phyloP scores from a whole-genome alignment of 2,329 filamentous ascomycete species.

The Nemania sp. region DNA sequence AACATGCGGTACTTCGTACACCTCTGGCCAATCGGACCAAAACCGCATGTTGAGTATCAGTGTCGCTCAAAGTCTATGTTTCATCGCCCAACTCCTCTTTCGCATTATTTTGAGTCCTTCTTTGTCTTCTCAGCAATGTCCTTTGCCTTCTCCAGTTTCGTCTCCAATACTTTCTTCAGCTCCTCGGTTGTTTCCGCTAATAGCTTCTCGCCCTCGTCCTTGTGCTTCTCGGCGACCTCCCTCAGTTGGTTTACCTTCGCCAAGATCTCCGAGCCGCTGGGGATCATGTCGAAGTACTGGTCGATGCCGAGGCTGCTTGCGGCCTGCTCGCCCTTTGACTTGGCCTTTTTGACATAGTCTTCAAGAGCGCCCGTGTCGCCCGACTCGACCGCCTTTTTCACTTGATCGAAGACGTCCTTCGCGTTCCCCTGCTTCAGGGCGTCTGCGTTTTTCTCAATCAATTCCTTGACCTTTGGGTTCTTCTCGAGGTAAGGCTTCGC shows the following conservation, averaged over 20 bases:
- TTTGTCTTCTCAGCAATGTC: slow-evolving; percentile 61
- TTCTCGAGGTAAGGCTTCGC: slow-evolving; percentile 75
- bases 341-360: slow-evolving; percentile 66
- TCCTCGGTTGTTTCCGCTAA: slow-evolving; percentile 71
- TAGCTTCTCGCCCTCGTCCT: slow-evolving; percentile 70
- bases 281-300: slow-evolving; percentile 68
- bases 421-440: slow-evolving; percentile 69
- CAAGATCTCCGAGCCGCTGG: slow-evolving; percentile 66
- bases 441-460: slow-evolving; percentile 72
- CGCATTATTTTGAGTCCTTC: slow-evolving; percentile 49
- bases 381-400: slow-evolving; percentile 64
- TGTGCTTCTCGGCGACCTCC: slow-evolving; percentile 69
- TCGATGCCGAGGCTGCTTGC: slow-evolving; percentile 54
- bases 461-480: slow-evolving; percentile 74
- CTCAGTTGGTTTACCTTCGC: slow-evolving; percentile 68
- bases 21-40: background rate
- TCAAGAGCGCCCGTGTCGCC: slow-evolving; percentile 64
- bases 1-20: background rate
- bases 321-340: slow-evolving; percentile 51
- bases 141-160: slow-evolving; percentile 60
- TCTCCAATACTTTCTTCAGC: slow-evolving; percentile 66
- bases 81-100: background rate
- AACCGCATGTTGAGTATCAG: background rate
- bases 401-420: slow-evolving; percentile 64
- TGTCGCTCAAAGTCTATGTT: background rate